phyloP scores from a whole-genome alignment of 257 asterid genomes.

The Solanum lycopersicoides region DNA sequence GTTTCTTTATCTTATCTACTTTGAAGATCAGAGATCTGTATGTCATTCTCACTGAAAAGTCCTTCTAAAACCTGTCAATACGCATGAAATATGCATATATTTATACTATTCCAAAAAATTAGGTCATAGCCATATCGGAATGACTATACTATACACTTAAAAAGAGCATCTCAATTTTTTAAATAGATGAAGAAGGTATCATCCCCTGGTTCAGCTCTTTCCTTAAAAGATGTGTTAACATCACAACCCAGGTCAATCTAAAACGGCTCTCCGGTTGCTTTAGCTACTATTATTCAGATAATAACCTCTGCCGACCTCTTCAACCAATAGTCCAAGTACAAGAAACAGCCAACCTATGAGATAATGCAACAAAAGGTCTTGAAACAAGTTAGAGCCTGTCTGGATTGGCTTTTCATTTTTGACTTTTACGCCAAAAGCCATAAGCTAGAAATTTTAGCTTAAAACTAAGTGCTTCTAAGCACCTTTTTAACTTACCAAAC shows the following conservation, averaged over 20 bases:
- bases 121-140: neutral
- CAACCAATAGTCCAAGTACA: neutral
- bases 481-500: neutral
- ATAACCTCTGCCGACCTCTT: neutral
- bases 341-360: neutral
- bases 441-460: neutral
- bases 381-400: neutral
- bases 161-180: neutral
- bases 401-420: neutral
- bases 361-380: neutral
- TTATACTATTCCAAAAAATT: neutral
- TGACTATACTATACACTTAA: neutral
- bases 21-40: neutral
- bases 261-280: neutral
- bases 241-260: neutral
- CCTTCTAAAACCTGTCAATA: neutral
- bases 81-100: neutral
- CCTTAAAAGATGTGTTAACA: neutral
- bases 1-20: neutral
- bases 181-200: neutral
- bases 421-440: neutral
- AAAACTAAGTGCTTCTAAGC: neutral
- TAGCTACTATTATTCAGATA: neutral
- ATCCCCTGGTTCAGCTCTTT: neutral
- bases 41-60: neutral